A percentile compares a stretch with the other conserved stretches of the same genome.
Conservation (phyloP, 1,284 basidiomycete species). For the Microbotryomycetes sp. region DNA sequence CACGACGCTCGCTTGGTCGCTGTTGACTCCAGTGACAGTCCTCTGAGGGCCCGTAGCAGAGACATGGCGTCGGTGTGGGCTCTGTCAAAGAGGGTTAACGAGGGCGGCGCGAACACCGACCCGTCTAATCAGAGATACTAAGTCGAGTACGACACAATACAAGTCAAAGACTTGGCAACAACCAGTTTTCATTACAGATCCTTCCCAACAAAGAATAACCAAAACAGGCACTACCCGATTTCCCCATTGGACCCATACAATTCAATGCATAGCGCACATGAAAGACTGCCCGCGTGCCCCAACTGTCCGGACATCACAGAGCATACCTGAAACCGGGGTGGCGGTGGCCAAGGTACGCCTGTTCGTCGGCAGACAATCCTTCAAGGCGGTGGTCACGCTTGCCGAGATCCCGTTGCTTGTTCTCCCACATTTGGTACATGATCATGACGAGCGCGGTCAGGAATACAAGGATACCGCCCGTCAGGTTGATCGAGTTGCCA, state of each 20-base stretch:
- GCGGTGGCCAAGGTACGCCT: constrained; percentile 19
- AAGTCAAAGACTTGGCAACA: too few relatives aligned
- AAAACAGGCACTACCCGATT: too few relatives aligned
- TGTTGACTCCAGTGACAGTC: neutral
- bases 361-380: constrained; percentile 23
- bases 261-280: too few relatives aligned
- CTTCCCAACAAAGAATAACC: too few relatives aligned
- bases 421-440: constrained; percentile 29
- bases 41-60: neutral
- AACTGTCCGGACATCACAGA: neutral
- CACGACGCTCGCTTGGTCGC: neutral
- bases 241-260: too few relatives aligned
- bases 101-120: too few relatives aligned
- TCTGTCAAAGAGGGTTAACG: too few relatives aligned
- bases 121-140: too few relatives aligned
- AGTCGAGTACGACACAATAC: too few relatives aligned
- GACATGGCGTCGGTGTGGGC: neutral
- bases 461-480: neutral
- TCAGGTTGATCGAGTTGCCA: constrained; percentile 28
- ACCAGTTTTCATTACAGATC: too few relatives aligned
- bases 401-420: constrained; percentile 28
- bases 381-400: constrained; percentile 30
- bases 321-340: constrained; percentile 30
- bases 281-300: too few relatives aligned
- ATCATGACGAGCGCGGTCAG: constrained; percentile 10